Conservation (phyloP, 805 yeast genomes). For the Pichia heedii region DNA sequence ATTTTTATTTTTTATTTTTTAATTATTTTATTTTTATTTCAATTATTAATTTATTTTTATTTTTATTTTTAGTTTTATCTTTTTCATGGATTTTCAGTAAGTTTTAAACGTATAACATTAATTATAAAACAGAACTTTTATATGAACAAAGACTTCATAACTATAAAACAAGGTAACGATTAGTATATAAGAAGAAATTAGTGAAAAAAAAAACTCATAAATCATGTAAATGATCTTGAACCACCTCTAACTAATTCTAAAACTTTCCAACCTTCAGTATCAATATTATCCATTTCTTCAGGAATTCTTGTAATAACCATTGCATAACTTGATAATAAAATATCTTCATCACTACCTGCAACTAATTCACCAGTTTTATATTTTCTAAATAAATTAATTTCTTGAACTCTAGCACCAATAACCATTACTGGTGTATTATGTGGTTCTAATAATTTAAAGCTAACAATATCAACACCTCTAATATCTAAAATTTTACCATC, state of each 20-base stretch:
- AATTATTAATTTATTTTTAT: too few species aligned
- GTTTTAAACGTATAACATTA: too few species aligned
- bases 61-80: too few species aligned
- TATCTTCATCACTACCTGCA: constrained; percentile 93
- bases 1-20: too few species aligned
- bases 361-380: constrained; percentile 88
- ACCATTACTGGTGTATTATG: constrained; percentile 88
- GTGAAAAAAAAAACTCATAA: too few species aligned
- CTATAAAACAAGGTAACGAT: constrained; percentile 4
- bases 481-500: constrained; percentile 90
- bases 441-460: constrained; percentile 82
- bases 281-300: constrained; percentile 81
- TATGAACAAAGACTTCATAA: neutral
- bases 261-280: constrained; percentile 96
- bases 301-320: constrained; percentile 91
- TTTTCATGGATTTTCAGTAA: neutral
- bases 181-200: neutral
- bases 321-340: constrained; percentile 88
- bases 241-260: constrained; percentile 92
- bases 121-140: neutral
- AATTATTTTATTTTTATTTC: too few species aligned
- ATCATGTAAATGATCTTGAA: constrained; percentile 62
- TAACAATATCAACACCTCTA: constrained; percentile 87
- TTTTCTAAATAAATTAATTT: constrained; percentile 80
- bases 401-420: constrained; percentile 94